A percentile compares a stretch with the other conserved stretches of the same genome.
Conservation (phyloP, 805 yeast genomes). For the Saccharomyces kudriavzevii region DNA sequence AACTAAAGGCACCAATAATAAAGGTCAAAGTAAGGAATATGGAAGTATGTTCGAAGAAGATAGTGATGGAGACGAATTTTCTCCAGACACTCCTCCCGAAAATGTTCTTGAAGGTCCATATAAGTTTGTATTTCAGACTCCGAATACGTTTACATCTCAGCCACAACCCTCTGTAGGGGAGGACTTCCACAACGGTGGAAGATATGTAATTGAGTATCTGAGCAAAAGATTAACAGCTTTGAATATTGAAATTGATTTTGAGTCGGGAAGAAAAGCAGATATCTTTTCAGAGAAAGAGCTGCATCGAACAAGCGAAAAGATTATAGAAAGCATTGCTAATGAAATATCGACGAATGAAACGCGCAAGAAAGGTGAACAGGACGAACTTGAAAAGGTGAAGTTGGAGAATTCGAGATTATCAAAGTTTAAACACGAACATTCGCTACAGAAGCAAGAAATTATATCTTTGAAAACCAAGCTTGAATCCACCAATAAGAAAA, state of each 20-base stretch:
- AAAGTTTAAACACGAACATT: background rate
- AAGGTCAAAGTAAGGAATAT: background rate
- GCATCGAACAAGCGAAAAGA: background rate
- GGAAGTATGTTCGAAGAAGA: background rate
- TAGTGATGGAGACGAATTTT: constrained; percentile 6
- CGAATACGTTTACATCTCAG: constrained; percentile 6
- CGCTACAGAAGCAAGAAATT: background rate
- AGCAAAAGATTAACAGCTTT: background rate
- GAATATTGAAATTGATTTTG: constrained; percentile 3
- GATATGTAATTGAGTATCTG: background rate
- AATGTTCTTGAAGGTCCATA: constrained; percentile 14
- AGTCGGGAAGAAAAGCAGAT: constrained; percentile 2
- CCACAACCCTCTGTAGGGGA: constrained; percentile 3
- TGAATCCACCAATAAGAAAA: background rate
- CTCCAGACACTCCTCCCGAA: constrained; percentile 17
- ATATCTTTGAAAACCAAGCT: background rate
- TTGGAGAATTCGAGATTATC: background rate
- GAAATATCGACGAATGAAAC: background rate
- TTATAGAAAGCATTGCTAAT: background rate
- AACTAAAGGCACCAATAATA: background rate
- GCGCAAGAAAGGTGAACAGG: background rate
- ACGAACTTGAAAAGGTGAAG: background rate
- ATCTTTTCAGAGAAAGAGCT: constrained; percentile 2
- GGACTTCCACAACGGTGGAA: background rate
- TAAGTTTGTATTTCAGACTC: constrained; percentile 20